Base-by-base conservation (phyloP, 805 yeast genomes). In the Danielia reshetovae region DNA sequence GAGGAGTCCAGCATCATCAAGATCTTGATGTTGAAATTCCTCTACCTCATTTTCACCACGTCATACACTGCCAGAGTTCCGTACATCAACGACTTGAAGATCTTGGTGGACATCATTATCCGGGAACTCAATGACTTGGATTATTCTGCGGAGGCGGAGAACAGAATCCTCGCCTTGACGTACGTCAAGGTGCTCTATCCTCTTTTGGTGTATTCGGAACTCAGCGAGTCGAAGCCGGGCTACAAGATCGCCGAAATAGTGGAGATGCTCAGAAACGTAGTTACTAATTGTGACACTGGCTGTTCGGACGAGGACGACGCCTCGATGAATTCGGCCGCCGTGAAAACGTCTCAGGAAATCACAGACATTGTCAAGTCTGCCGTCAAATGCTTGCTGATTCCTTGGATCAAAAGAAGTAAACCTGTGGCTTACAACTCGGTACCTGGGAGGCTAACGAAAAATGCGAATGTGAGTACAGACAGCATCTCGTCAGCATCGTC, bases 21-120 rank as follows among this genome's bases (percentile, higher is more conserved):
- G 48, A 81, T 87, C 3, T 72, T 89, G 63, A 83, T 85, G 51
- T 69, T 89, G 46, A 89, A 89, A 58, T 69, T 86, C 38, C 62
- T 89, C 7, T 86, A 85, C 54, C 58, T 84, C 38, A 72, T 89
- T 1, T 76, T 89, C 58, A 79, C 89, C 2, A 75, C 79, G 4
- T 68, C 79, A 5, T 60, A 62, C 24, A 81, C 94, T 0, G 65
- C 74, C 34, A 83, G 81, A 39, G 69, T 81, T 48, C 75, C 87
- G 31, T 89, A 89, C 53, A 66, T 85, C 42, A 89, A 89, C 49
- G 97, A 89, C 54, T 60, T 89, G 39, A 80, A 82, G 48, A 94
- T 89, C 5, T 71, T 89, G 37, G 79, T 84, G 10, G 96, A 87
- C 51, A 88, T 89, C 7, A 68, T 89, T 34, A 68, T 89, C 1